These are phyloP conservation scores for Pyrrhoderma noxium DNA, from an alignment of 1,284 basidiomycete species.

Conservation along the genomic window DNA sequence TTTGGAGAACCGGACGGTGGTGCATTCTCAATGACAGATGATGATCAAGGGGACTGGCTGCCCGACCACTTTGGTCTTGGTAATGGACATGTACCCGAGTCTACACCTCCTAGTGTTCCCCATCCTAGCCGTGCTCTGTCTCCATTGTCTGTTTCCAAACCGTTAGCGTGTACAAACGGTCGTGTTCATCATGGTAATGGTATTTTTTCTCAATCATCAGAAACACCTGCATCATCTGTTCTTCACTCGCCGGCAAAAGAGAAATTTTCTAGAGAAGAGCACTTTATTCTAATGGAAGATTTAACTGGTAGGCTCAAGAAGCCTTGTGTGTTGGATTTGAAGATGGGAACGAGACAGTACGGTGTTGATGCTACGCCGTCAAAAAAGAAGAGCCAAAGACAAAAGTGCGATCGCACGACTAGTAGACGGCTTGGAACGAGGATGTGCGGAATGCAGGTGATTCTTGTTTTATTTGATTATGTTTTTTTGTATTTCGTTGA, in stretches of 20 bases:
- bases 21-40: conserved; percentile 17
- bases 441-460: conserved; percentile 98
- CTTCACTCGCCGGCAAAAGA: background rate
- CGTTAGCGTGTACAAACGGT: too few species aligned
- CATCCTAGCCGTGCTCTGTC: conserved; percentile 12
- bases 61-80: too few species aligned
- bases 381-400: conserved; percentile 97
- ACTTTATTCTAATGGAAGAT: conserved; percentile 99
- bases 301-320: conserved; percentile 90
- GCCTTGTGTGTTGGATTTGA: conserved; percentile 95
- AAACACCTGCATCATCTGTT: conserved; percentile 3
- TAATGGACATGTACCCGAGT: conserved; percentile 17
- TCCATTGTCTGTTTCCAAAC: background rate
- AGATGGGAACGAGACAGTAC: conserved; percentile 99
- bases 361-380: conserved; percentile 88
- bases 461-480: conserved; percentile 9
- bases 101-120: conserved; percentile 35
- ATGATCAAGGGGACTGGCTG: too few species aligned
- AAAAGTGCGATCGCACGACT: conserved; percentile 96
- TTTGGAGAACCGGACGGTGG: conserved; percentile 27
- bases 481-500: conserved; percentile 6
- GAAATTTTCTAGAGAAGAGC: conserved; percentile 70
- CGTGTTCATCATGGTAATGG: background rate
- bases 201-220: background rate
- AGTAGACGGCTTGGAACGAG: conserved; percentile 86